Base-by-base conservation (phyloP, 129 eudicot species). In the Flaveria sonorensis region DNA sequence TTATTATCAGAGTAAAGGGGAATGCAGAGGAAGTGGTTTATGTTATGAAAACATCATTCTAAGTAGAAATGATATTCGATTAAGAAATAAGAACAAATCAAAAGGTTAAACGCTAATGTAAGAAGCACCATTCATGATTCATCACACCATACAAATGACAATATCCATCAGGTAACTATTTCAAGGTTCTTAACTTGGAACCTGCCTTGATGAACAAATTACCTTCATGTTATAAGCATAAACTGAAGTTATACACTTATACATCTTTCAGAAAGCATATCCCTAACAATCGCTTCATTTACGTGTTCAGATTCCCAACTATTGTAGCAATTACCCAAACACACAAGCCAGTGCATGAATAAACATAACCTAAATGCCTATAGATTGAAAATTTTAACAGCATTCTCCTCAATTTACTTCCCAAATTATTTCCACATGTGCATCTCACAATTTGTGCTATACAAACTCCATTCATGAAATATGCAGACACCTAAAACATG, bases 311-410 rank as follows among this genome's bases (percentile, higher is more conserved):
- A 23, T 45, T 26, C 70, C 42, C 71, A 60, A 60, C 21, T 59
- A 45, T 15, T 42, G 59, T 21, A 8, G 18, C 13, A 11, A 43
- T n/a, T 10, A 2, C 45, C 66, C 66, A 61, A 56, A 55, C 6
- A 5, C 61, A 73, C 77, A 73, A 73, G 40, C 16, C 68, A 20
- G 21, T 56, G 20, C 68, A 57, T 73, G 43, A 20, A 40, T 36
- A 32, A 16, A 42, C 69, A 74, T 23, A 75, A 28, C 16, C 7
- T 52, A 57, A 77, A 40, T 55, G 47, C 57, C 39, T 19, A 77
- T 2, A 10, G 20, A 24, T 28, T 47, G 19, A 52, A 52, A 63
- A 30, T 10, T 63, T 18, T 3, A 43, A 45, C 47, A 50, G 11
- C 45, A 60, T 15, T n/a, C 10, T 14, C 26, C 46, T 45, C 11